phyloP scores from a whole-genome alignment of 495 filamentous ascomycete genomes.

The Annulohypoxylon bovei region DNA sequence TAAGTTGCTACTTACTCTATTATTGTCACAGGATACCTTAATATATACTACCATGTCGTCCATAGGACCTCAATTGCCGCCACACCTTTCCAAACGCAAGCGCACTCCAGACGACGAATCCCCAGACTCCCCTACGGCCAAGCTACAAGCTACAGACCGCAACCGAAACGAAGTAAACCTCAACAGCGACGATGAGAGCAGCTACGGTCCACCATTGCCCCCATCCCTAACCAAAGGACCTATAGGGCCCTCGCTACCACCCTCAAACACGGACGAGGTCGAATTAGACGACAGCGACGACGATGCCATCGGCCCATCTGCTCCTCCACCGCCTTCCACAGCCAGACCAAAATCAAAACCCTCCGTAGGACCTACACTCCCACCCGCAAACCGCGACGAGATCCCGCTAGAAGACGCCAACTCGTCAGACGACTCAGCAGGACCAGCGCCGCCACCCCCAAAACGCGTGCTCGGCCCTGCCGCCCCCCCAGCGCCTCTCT shows the following conservation, averaged over 20 bases:
- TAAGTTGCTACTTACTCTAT: neutral
- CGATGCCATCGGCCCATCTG: constrained; percentile 32
- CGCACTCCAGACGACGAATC: constrained; percentile 58
- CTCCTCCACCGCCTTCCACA: constrained; percentile 18
- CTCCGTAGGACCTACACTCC: constrained; percentile 51
- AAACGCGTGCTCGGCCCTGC: constrained; percentile 58
- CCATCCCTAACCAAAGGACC: constrained; percentile 6
- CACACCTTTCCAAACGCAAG: constrained; percentile 63
- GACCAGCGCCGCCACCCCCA: constrained; percentile 34
- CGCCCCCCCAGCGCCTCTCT: constrained; percentile 54
- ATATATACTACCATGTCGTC: constrained; percentile 52
- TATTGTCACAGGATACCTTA: neutral
- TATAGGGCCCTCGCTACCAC: constrained; percentile 40
- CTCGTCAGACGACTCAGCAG: constrained; percentile 18
- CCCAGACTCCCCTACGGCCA: constrained; percentile 49
- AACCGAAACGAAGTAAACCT: constrained; percentile 54
- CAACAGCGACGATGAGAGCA: constrained; percentile 47
- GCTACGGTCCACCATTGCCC: constrained; percentile 50
- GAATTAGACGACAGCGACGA: constrained; percentile 40
- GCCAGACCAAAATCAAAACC: constrained; percentile 14
- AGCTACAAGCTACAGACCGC: constrained; percentile 44
- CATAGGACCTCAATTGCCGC: constrained; percentile 61
- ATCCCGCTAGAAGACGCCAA: constrained; percentile 37
- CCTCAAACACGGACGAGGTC: constrained; percentile 39
- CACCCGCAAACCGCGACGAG: constrained; percentile 43